Evolutionary conservation across 1,284 basidiomycete genomes (phyloP).

Genomic region (Ceratobasidium sp.): DNA sequence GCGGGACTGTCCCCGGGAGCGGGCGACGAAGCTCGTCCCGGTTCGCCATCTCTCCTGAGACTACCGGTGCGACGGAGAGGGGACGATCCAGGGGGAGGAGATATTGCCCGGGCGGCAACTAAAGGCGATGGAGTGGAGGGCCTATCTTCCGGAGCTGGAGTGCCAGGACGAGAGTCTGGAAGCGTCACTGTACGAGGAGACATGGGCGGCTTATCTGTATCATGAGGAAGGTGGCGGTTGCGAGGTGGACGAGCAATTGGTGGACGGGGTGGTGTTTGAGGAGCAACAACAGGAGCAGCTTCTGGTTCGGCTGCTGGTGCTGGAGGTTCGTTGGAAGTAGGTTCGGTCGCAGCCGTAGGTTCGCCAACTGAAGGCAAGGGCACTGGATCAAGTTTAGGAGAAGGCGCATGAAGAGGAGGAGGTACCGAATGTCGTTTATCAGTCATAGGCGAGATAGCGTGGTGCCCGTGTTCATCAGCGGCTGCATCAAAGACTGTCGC

Average conservation of each 20-base stretch:
- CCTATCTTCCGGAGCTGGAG: slow-evolving; percentile 11
- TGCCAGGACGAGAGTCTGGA: slow-evolving; percentile 33
- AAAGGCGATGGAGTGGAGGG: slow-evolving; percentile 21
- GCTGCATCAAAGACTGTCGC: slow-evolving; percentile 40
- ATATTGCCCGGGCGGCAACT: slow-evolving; percentile 15
- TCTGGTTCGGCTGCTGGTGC: neutral
- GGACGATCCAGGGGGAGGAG: slow-evolving; percentile 56
- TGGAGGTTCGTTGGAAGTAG: slow-evolving; percentile 50
- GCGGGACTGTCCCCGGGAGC: slow-evolving; percentile 28
- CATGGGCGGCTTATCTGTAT: slow-evolving; percentile 9
- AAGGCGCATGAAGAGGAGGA: neutral
- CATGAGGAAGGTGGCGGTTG: slow-evolving; percentile 1
- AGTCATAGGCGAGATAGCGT: slow-evolving; percentile 21
- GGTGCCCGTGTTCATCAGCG: slow-evolving; percentile 28
- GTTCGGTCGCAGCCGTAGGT: slow-evolving; percentile 51
- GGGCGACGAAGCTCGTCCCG: slow-evolving; percentile 27
- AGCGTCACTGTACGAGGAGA: slow-evolving; percentile 31
- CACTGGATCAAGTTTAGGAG: neutral
- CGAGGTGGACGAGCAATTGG: neutral
- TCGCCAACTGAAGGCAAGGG: slow-evolving; percentile 13
- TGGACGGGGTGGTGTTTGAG: slow-evolving; percentile 26
- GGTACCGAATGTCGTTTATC: slow-evolving; percentile 37
- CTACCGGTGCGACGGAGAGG: slow-evolving; percentile 71
- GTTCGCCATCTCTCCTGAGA: slow-evolving; percentile 20
- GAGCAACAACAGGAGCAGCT: neutral